Conservation (phyloP, 2,329 filamentous ascomycete genomes). For the Trichoderma gracile region DNA sequence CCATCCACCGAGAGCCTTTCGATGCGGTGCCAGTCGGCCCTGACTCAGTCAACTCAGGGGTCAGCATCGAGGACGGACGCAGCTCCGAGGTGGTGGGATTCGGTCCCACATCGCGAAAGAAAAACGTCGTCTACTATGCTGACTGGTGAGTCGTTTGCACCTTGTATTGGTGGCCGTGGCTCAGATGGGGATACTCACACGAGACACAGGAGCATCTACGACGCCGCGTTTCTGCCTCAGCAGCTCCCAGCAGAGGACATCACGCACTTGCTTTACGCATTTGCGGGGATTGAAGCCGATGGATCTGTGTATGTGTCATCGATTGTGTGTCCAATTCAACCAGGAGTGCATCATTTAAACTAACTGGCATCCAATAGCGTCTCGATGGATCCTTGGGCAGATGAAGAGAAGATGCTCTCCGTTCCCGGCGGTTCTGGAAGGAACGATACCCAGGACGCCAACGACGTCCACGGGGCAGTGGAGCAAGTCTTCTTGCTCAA, state of each 20-base stretch:
- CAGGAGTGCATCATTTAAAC: not conserved
- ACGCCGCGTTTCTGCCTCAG: conserved; percentile 68
- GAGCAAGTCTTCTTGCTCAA: conserved; percentile 78
- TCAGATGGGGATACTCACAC: conserved; percentile 36
- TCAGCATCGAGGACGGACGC: not conserved
- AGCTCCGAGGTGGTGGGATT: not conserved
- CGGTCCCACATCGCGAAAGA: not conserved
- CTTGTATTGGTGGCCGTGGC: conserved; percentile 60
- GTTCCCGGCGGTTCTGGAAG: conserved; percentile 39
- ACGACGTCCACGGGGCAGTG: conserved; percentile 73
- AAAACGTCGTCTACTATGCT: conserved; percentile 55
- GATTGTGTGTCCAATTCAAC: not conserved
- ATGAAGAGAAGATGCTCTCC: conserved; percentile 57
- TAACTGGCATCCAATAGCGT: not conserved
- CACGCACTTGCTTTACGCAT: conserved; percentile 70
- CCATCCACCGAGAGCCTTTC: not conserved
- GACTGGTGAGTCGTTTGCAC: conserved; percentile 50
- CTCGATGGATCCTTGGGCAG: conserved; percentile 39
- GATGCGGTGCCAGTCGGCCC: not conserved
- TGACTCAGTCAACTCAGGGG: not conserved
- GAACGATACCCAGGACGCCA: conserved; percentile 39
- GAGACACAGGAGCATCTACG: conserved; percentile 61
- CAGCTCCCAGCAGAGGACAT: conserved; percentile 67
- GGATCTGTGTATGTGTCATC: conserved; percentile 47
- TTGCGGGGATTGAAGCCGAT: conserved; percentile 48